Conservation (phyloP, 1,284 basidiomycete species). For the Ustilago bromivora region DNA sequence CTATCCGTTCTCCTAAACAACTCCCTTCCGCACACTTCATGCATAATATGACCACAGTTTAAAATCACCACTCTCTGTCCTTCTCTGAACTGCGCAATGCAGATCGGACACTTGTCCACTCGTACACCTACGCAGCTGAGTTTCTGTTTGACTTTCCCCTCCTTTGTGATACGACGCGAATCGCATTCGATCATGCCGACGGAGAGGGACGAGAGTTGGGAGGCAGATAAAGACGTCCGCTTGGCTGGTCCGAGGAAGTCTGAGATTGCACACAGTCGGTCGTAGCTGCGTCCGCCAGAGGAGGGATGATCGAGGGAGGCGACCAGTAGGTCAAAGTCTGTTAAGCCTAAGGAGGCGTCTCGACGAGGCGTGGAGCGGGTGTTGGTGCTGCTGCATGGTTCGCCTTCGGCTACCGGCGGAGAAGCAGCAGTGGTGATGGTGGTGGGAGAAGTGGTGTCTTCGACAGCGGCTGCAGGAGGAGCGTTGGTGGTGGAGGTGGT, state of each 20-base stretch:
- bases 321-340: slow-evolving; percentile 66
- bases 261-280: slow-evolving; percentile 75
- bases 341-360: slow-evolving; percentile 43
- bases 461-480: not conserved
- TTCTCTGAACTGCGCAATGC: slow-evolving; percentile 80
- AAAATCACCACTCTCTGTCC: slow-evolving; percentile 75
- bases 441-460: not conserved
- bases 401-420: not conserved
- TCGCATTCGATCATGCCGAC: slow-evolving; percentile 77
- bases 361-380: slow-evolving; percentile 11
- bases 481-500: not conserved
- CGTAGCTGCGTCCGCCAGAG: slow-evolving; percentile 32
- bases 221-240: slow-evolving; percentile 65
- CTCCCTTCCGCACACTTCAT: slow-evolving; percentile 49
- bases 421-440: not conserved
- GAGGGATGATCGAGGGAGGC: slow-evolving; percentile 51
- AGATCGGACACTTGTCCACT: slow-evolving; percentile 84
- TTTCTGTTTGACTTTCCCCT: slow-evolving; percentile 83
- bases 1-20: slow-evolving; percentile 30
- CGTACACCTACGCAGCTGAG: slow-evolving; percentile 78
- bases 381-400: not conserved
- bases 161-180: slow-evolving; percentile 76
- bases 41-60: slow-evolving; percentile 76
- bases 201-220: slow-evolving; percentile 71
- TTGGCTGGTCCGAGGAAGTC: slow-evolving; percentile 76